These are phyloP conservation scores for Aspergillus coremiiformis DNA, from an alignment of 495 filamentous ascomycete species.

Conservation along the genomic window DNA sequence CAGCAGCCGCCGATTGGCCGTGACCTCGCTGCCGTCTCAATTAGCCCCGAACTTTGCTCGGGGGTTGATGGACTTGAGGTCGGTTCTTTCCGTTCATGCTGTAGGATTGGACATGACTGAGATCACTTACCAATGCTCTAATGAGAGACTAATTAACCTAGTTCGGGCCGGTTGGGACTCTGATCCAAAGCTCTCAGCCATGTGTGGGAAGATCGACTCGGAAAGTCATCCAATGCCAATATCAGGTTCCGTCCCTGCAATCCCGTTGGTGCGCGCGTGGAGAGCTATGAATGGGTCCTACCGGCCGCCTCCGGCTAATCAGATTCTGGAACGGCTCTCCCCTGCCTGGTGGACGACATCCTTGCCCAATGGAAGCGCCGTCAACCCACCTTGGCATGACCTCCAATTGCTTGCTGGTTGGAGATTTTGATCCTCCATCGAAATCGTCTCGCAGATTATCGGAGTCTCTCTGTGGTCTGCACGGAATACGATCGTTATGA, in stretches of 20 bases:
- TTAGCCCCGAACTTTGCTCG: constrained; percentile 6
- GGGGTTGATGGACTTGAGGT: not conserved
- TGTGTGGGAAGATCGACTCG: constrained; percentile 19
- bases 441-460: constrained; percentile 13
- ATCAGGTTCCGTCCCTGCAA: constrained; percentile 19
- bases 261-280: constrained; percentile 32
- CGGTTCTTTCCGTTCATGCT: no score
- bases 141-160: not conserved
- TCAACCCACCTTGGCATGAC: constrained; percentile 20
- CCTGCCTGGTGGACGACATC: constrained; percentile 6
- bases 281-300: constrained; percentile 23
- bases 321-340: constrained; percentile 13
- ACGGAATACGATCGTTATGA: not conserved
- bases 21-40: not conserved
- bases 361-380: constrained; percentile 15
- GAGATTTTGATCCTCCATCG: constrained; percentile 31
- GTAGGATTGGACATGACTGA: not conserved
- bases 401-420: constrained; percentile 29
- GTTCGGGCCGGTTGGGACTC: not conserved
- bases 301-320: constrained; percentile 34
- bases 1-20: constrained; percentile 1
- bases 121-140: not conserved
- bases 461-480: not conserved
- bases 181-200: constrained; percentile 5
- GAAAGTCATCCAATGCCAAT: constrained; percentile 13